Evolutionary conservation across 768 basidiomycete species (phyloP).

Genomic region (Basidioascus undulatus): DNA sequence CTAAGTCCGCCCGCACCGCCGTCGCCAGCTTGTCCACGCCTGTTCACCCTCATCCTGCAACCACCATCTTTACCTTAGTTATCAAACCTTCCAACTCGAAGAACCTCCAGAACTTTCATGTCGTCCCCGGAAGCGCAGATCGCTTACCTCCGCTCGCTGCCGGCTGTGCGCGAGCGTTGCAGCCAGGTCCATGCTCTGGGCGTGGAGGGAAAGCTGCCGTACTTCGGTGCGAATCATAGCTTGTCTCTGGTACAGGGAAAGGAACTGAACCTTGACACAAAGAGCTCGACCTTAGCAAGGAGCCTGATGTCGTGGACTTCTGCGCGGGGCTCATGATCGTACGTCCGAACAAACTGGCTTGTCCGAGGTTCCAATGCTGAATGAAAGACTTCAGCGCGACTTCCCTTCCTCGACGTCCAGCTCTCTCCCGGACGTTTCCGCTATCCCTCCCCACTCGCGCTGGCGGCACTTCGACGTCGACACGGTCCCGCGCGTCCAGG

Average conservation of each 20-base stretch:
- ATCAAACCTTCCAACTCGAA: too few relatives aligned
- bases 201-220: constrained; percentile 44
- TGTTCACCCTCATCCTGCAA: too few relatives aligned
- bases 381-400: constrained; percentile 35
- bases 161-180: constrained; percentile 76
- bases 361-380: neutral
- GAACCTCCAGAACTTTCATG: too few relatives aligned
- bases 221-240: too few relatives aligned
- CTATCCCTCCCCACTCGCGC: constrained; percentile 72
- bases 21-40: too few relatives aligned
- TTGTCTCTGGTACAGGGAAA: too few relatives aligned
- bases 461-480: constrained; percentile 73
- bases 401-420: constrained; percentile 27
- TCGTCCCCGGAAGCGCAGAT: too few relatives aligned
- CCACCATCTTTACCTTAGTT: too few relatives aligned
- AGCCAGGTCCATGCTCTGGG: constrained; percentile 53
- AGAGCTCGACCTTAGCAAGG: constrained; percentile 54
- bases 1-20: too few relatives aligned
- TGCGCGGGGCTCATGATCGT: constrained; percentile 60
- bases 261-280: too few relatives aligned
- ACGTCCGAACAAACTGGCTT: constrained; percentile 7
- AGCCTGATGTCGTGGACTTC: constrained; percentile 41
- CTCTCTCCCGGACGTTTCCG: neutral
- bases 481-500: constrained; percentile 9
- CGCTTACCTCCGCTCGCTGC: constrained; percentile 55